Evolutionary conservation across 2,329 filamentous ascomycete genomes (phyloP), one percentile per base, ranked within the genome.

Genomic region (Sclerotinia subarctica): DNA sequence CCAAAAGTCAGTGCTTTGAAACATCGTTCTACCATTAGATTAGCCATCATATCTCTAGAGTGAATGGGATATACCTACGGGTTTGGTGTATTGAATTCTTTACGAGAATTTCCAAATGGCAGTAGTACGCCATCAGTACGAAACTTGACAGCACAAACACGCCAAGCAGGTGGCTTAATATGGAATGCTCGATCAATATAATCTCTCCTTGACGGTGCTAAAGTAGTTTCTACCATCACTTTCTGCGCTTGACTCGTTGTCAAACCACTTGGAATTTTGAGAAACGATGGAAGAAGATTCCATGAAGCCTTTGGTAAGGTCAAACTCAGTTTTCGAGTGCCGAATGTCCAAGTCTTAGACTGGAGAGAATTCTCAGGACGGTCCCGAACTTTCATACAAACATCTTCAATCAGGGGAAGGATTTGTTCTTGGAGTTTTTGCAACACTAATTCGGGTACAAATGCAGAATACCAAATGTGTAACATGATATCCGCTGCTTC

Each of bases 41-140:
- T 42, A 64, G 32, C n/a, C 7, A 26, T 6, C 17, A 26, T 3
- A n/a, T 15, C 10, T 52, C 44, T 54, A 49, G 51, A 29, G 21
- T 3, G 32, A 8, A n/a, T 62, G n/a, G 58, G 10, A 8, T 5
- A 0, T 52, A 76, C 78, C 73, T 69, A 81, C 80, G 79, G 79
- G 72, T 82, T 82, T 1, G 80, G 80, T 1, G 69, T 73, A 5
- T 72, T 68, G 68, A 81, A 82, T 0, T 73, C 72, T 2, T 71
- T 46, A 3, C 71, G 68, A 1, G 77, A 76, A 2, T 67, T 44
- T 1, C 79, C 79, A 71, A 80, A 82, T 1, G 80, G 81, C 5
- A 82, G 70, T 2, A 83, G 69, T 3, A 82, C 69, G 0, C 81
- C 81, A 47, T 81, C 75, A 26, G 73, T 44, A 19, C 78, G 75